These are phyloP conservation scores for Yarrowia yakushimensis DNA, from an alignment of 805 yeast genomes.

Conservation along the genomic window DNA sequence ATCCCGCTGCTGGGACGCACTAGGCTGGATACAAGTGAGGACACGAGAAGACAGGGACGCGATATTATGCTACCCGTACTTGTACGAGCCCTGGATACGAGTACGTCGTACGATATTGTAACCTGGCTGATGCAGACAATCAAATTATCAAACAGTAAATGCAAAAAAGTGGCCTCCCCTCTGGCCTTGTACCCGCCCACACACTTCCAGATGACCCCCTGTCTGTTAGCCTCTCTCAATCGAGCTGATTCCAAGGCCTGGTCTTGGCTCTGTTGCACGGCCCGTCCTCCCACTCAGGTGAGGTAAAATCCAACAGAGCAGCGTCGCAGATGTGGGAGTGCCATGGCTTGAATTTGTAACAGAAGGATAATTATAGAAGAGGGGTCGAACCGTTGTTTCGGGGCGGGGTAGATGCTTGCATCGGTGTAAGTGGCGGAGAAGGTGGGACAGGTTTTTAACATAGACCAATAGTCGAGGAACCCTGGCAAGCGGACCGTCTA, in stretches of 20 bases:
- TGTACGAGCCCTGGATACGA: background rate
- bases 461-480: background rate
- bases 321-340: slow-evolving; percentile 17
- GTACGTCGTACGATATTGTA: background rate
- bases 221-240: too few relatives aligned
- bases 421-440: background rate
- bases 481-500: background rate
- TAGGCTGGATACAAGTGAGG: background rate
- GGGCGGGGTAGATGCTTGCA: slow-evolving; percentile 9
- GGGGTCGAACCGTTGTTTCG: slow-evolving; percentile 6
- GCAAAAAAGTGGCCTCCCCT: background rate
- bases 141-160: background rate
- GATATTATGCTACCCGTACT: background rate
- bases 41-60: background rate
- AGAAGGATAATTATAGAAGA: background rate
- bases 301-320: background rate
- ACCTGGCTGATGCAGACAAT: background rate
- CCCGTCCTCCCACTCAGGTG: background rate
- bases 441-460: background rate
- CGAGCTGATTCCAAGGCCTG: too few relatives aligned
- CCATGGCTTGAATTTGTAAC: background rate
- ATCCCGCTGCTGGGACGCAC: background rate
- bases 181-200: background rate
- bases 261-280: too few relatives aligned
- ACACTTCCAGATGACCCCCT: background rate